Base-by-base conservation (phyloP, 2,329 filamentous ascomycete genomes). In the Parastagonospora avenae region DNA sequence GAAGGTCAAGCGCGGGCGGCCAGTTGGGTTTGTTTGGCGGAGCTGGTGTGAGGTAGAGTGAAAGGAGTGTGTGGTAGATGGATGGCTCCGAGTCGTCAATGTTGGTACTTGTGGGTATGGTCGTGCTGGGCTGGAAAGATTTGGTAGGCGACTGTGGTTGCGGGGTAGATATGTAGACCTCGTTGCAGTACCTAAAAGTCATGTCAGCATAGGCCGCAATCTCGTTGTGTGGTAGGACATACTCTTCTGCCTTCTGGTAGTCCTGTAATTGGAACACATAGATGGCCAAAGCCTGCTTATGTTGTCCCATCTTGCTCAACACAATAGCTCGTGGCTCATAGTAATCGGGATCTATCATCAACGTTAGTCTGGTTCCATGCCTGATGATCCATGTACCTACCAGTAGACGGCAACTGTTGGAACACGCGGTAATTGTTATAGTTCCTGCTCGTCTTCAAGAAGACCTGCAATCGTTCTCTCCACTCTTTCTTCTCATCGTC, bases 261-360 rank as follows among this genome's bases (percentile, higher is more conserved):
- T 96, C 88, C 60, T 89, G 79, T 72, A 99, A 84, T 72, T 93
- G 94, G 76, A 97, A 99, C 27, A 97, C 93, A 71, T 96, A 99
- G 45, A 99, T 96, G 70, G 94, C 89, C n/a, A 99, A 78, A 0
- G 94, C 94, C 74, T 97, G 92, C 69, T 91, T 92, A 76, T 99
- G 92, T 64, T 93, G 89, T 6, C 91, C 91, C 90, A 97, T 96
- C 63, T 94, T 95, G 74, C 91, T 92, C 33, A 97, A 84, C 15
- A 97, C 87, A 38, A 97, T 88, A 6, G 94, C 94, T 54, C 93
- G 87, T 2, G 91, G 86, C 71, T 97, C 93, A 72, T 89, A 96
- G 66, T 97, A 97, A 2, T 85, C 81, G 0, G 92, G 80, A 70
- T 97, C 91, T 93, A 58, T 14, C 10, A 42, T 2, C 36, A 12